phyloP scores from a whole-genome alignment of 2,329 filamentous ascomycete species.

The Myotisia sp. region DNA sequence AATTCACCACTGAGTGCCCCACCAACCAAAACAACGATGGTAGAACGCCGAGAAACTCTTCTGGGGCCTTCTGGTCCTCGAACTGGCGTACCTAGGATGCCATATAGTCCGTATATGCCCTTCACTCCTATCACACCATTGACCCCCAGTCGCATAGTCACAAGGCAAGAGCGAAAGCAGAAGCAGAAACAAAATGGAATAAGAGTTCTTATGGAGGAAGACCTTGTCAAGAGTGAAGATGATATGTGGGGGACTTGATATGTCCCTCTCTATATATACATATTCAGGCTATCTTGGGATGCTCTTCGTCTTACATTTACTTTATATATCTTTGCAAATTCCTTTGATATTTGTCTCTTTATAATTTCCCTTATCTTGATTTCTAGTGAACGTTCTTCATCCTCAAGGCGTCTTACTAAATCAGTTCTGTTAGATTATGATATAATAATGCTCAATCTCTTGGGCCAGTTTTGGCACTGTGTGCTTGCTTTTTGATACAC shows the following conservation, averaged over 20 bases:
- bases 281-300: no score
- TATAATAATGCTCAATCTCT: no score
- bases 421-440: no score
- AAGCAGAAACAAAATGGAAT: constrained; percentile 30
- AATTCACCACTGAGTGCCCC: constrained; percentile 31
- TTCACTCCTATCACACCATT: constrained; percentile 37
- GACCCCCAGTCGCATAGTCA: constrained; percentile 34
- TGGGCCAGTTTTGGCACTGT: no score
- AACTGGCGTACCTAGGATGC: constrained; percentile 33
- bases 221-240: constrained; percentile 31
- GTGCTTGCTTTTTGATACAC: no score
- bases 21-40: constrained; percentile 35
- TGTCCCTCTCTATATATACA: no score
- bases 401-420: no score
- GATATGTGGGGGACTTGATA: no score
- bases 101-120: constrained; percentile 39
- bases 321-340: no score
- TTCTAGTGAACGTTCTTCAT: no score
- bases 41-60: constrained; percentile 29
- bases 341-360: neutral
- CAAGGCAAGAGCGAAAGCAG: constrained; percentile 30
- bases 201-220: constrained; percentile 33
- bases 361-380: no score
- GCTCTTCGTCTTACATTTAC: constrained; percentile 3
- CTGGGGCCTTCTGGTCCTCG: constrained; percentile 24